phyloP scores from a whole-genome alignment of 2,329 filamentous ascomycete species.

The Bipolaris zeicola region DNA sequence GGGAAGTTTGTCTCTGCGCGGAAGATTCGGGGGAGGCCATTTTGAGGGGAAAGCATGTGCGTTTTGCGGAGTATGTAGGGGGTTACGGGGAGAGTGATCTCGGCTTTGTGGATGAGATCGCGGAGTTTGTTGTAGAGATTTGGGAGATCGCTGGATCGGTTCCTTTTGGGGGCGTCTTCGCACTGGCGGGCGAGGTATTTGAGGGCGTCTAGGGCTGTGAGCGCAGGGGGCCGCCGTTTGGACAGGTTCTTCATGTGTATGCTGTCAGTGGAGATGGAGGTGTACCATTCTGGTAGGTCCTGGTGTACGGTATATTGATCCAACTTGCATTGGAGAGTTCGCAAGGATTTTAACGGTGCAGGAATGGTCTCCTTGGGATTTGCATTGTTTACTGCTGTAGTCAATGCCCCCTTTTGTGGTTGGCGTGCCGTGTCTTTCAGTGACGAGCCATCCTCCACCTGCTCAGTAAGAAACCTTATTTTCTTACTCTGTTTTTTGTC shows the following conservation, averaged over 20 bases:
- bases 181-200: constrained; percentile 33
- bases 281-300: constrained; percentile 22
- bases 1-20: constrained; percentile 44
- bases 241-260: constrained; percentile 5
- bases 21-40: constrained; percentile 53
- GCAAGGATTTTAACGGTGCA: not conserved
- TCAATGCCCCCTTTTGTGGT: not conserved
- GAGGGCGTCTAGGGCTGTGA: constrained; percentile 26
- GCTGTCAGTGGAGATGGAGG: constrained; percentile 7
- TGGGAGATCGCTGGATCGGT: constrained; percentile 1
- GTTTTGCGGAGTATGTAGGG: constrained; percentile 40
- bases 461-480: not conserved
- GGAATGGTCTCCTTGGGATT: not conserved
- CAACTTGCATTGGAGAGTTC: not conserved
- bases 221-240: constrained; percentile 22
- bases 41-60: constrained; percentile 43
- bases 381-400: not conserved
- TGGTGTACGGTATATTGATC: constrained; percentile 1
- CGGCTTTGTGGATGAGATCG: constrained; percentile 47
- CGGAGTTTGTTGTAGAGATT: constrained; percentile 42
- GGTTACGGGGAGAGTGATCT: constrained; percentile 43
- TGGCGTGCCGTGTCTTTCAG: not conserved
- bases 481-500: constrained; percentile 2
- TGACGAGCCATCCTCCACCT: not conserved
- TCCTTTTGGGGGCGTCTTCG: constrained; percentile 6